Conservation (phyloP, 441 rosid species). For the Bruguiera hainesii region DNA sequence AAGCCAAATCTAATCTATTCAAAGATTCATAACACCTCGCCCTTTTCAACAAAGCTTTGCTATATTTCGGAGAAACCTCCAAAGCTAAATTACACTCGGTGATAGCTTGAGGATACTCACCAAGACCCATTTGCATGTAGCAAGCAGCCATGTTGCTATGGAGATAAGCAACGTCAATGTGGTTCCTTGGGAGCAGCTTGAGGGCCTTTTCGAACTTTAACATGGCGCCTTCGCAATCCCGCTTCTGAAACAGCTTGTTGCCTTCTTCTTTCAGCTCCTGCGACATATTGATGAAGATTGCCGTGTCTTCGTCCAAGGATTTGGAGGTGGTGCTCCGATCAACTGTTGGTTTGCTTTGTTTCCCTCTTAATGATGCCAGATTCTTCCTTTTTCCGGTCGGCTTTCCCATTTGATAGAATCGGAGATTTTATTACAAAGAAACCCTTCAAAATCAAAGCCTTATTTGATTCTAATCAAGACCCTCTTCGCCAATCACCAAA, state of each 20-base stretch:
- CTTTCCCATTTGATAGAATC: slow-evolving; percentile 59
- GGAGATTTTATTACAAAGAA: neutral
- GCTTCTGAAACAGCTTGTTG: slow-evolving; percentile 67
- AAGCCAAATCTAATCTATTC: slow-evolving; percentile 82
- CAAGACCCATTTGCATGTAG: slow-evolving; percentile 92
- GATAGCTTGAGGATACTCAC: slow-evolving; percentile 91
- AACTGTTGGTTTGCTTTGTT: slow-evolving; percentile 32
- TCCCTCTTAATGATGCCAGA: slow-evolving; percentile 34
- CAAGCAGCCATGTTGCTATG: slow-evolving; percentile 85
- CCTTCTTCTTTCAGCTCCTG: slow-evolving; percentile 98
- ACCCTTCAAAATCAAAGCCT: slow-evolving; percentile 17
- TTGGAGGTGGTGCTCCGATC: slow-evolving; percentile 53
- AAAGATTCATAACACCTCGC: slow-evolving; percentile 80
- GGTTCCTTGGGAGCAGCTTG: slow-evolving; percentile 73
- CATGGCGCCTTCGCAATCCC: slow-evolving; percentile 94
- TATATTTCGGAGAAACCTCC: slow-evolving; percentile 79
- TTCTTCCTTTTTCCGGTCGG: slow-evolving; percentile 87
- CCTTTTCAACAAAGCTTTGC: slow-evolving; percentile 76
- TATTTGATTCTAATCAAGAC: slow-evolving; percentile 4
- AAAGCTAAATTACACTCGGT: slow-evolving; percentile 78
- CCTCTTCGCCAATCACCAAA: slow-evolving; percentile 10
- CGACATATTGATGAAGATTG: slow-evolving; percentile 78
- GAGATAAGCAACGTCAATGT: slow-evolving; percentile 72
- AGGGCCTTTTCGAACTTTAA: slow-evolving; percentile 83
- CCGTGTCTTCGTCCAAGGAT: slow-evolving; percentile 88